A percentile compares a stretch with the other conserved stretches of the same genome.
These are phyloP conservation scores for Colletotrichum simmondsii DNA, from an alignment of 2,329 filamentous ascomycete genomes.

Conservation along the genomic window DNA sequence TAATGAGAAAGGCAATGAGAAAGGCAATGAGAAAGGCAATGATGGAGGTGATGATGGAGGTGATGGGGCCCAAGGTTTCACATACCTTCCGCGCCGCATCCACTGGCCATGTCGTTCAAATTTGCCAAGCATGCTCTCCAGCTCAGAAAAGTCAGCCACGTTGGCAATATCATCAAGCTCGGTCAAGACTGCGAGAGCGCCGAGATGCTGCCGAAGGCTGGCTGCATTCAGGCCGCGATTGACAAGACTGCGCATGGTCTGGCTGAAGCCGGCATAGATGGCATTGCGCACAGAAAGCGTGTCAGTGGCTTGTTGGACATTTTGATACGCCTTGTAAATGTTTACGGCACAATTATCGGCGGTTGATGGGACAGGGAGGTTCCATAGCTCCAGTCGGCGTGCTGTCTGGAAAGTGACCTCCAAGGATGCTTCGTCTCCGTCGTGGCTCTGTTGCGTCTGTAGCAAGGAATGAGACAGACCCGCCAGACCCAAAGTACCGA, in stretches of 20 bases:
- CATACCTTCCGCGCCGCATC: constrained; percentile 86
- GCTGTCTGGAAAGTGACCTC: constrained; percentile 84
- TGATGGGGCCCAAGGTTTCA: not conserved
- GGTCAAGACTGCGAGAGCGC: constrained; percentile 76
- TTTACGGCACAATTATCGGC: constrained; percentile 73
- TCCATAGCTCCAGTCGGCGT: constrained; percentile 89
- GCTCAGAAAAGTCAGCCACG: constrained; percentile 66
- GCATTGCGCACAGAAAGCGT: constrained; percentile 62
- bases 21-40: too few relatives aligned
- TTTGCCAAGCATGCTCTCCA: constrained; percentile 69
- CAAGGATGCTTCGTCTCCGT: constrained; percentile 67
- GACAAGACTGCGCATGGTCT: constrained; percentile 68
- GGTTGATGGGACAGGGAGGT: constrained; percentile 78
- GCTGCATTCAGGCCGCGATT: constrained; percentile 60
- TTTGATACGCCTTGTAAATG: constrained; percentile 84
- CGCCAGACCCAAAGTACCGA: constrained; percentile 84
- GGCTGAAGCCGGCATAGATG: constrained; percentile 72
- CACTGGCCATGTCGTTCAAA: constrained; percentile 77
- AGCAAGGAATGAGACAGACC: constrained; percentile 86
- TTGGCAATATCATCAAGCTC: constrained; percentile 85
- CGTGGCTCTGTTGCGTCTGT: constrained; percentile 71
- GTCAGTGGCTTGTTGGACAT: constrained; percentile 75
- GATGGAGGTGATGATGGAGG: too few relatives aligned
- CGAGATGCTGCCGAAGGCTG: constrained; percentile 65
- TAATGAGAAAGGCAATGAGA: not conserved